Conservation (phyloP, 257 asterid species). For the Solanum clarkiae region DNA sequence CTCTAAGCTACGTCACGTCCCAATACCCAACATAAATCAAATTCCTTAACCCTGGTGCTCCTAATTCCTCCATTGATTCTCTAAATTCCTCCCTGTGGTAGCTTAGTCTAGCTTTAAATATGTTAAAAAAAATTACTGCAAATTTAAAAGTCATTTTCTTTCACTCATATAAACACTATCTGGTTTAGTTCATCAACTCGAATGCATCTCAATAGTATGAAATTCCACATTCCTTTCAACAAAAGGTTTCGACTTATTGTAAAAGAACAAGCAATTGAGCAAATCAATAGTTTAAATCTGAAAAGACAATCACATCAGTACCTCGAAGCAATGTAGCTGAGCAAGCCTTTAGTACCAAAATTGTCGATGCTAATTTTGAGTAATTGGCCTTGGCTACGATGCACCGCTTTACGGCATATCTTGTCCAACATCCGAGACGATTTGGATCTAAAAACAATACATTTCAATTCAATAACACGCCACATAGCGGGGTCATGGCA, state of each 20-base stretch:
- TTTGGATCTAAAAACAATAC: neutral
- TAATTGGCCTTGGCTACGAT: slow-evolving; percentile 16
- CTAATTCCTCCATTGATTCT: neutral
- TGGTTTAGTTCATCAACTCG: neutral
- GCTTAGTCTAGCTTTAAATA: neutral
- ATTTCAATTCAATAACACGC: slow-evolving; percentile 1
- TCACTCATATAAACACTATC: neutral
- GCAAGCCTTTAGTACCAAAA: slow-evolving; percentile 3
- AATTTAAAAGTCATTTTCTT: neutral
- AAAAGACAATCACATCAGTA: neutral
- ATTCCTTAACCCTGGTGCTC: neutral
- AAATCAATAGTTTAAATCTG: neutral
- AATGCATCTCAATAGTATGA: neutral
- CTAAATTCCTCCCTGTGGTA: neutral
- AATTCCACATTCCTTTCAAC: neutral
- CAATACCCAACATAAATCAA: neutral
- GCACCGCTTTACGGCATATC: neutral
- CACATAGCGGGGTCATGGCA: slow-evolving; percentile 6
- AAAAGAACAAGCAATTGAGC: neutral
- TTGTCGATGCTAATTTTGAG: neutral
- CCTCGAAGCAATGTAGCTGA: slow-evolving; percentile 12
- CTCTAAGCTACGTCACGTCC: neutral
- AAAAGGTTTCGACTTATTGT: neutral
- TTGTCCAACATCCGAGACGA: neutral
- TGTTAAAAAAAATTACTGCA: neutral